Conservation (phyloP, 192 early-diverging fungal species). For the Phlyctochytrium bullatum region DNA sequence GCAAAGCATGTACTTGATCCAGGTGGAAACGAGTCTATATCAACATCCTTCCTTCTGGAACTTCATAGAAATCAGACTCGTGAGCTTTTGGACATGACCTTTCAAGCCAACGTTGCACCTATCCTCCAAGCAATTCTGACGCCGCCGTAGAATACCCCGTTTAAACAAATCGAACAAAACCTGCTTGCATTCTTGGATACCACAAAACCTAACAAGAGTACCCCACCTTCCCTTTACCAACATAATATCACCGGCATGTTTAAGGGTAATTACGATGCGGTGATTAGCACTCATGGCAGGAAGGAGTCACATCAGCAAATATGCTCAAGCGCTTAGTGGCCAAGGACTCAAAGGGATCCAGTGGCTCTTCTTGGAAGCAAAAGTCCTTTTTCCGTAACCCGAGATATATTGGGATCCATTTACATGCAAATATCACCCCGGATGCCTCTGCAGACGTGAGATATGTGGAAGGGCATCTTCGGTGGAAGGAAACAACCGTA, state of each 20-base stretch:
- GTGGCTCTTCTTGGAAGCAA: no score
- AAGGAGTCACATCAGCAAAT: no score
- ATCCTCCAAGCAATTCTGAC: no score
- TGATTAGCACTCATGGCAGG: no score
- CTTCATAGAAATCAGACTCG: not conserved
- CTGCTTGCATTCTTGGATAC: not conserved
- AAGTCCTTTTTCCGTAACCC: not conserved
- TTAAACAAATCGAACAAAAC: not conserved
- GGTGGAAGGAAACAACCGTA: not conserved
- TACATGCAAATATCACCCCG: not conserved
- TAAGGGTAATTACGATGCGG: no score
- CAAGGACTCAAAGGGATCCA: no score
- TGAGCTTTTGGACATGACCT: not conserved
- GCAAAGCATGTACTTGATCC: slow-evolving; percentile 2
- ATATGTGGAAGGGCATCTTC: slow-evolving; percentile 2
- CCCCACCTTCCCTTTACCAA: no score
- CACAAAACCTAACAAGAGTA: no score
- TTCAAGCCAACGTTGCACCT: not conserved
- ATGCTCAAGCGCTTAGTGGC: no score
- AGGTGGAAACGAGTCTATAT: not conserved
- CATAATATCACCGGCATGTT: slow-evolving; percentile 1
- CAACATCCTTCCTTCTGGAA: not conserved
- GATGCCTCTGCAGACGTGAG: not conserved
- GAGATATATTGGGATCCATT: not conserved
- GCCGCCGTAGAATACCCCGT: not conserved